Evolutionary conservation across 1,139 yeast species (phyloP), one percentile per base, ranked within the genome.

Genomic region (Nakaseomyces glabratus): DNA sequence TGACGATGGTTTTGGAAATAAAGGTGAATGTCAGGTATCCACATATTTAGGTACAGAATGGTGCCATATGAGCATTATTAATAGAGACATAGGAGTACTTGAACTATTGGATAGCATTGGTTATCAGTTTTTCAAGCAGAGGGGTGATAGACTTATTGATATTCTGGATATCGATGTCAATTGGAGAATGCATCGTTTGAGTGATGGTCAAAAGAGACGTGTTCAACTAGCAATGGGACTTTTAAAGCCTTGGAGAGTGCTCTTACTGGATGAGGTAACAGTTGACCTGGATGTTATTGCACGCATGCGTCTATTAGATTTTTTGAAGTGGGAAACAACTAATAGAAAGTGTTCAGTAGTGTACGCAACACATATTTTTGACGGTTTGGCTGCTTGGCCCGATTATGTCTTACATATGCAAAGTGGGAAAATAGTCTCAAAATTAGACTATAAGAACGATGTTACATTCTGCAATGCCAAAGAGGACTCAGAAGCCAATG

Each of bases 1-100:
- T 28, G 52, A 55, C 23, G 48, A 45, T 19, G 48, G 46, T 5
- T 52, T 54, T 18, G 48, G 47, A 15, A 47, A 48, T 7, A 47
- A 62, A n/a, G 19, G 20, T 12, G 73, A 68, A 34, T 45, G 45
- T 31, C 51, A 49, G 35, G 80, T 80, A 31, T 73, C 86, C n/a
- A 82, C 95, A 0, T 90, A 90, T 55, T 63, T 90, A 33, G 98
- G 98, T 3, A 90, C 97, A 0, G 98, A 90, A 56, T 90, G 98
- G 98, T 95, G 95, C 6, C 74, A 82, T 35, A 90, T 86, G 60
- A 84, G 88, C 14, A 76, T 86, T 33, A 93, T 88, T 3, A 77
- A 88, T 49, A 67, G 95, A 45, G 98, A 90, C 55, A 82, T 90
- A 39, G 85, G 93, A 0, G 96, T 90, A 6, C 69, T 77, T 18